These are phyloP conservation scores for Endocalyx cinctus DNA, from an alignment of 2,329 filamentous ascomycete species.

Conservation along the genomic window DNA sequence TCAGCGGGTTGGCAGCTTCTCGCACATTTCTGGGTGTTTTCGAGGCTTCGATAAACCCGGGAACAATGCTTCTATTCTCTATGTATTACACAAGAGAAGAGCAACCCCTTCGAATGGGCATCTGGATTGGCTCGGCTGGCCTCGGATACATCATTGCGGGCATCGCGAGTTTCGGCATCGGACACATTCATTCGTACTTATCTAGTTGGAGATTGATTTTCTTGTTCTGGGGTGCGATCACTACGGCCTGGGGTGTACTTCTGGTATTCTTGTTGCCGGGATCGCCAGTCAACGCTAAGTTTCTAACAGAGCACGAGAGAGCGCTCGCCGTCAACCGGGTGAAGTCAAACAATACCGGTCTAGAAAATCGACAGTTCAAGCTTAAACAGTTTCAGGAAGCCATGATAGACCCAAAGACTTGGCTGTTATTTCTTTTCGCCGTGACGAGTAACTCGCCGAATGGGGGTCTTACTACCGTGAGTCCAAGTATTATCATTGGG, in stretches of 20 bases:
- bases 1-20: constrained; percentile 15
- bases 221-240: neutral
- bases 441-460: constrained; percentile 29
- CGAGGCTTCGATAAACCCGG: constrained; percentile 27
- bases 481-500: neutral
- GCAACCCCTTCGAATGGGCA: constrained; percentile 31
- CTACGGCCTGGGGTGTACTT: neutral
- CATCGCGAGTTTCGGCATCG: constrained; percentile 25
- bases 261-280: neutral
- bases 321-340: neutral
- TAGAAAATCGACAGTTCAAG: constrained; percentile 29
- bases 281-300: neutral
- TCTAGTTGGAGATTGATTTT: constrained; percentile 22
- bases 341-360: neutral
- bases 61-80: constrained; percentile 32
- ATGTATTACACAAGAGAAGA: constrained; percentile 34
- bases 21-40: constrained; percentile 27
- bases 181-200: constrained; percentile 23
- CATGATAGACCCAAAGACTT: constrained; percentile 18
- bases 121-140: constrained; percentile 29
- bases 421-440: constrained; percentile 20
- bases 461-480: constrained; percentile 14
- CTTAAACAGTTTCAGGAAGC: constrained; percentile 24
- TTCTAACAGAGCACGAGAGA: neutral
- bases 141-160: constrained; percentile 24